phyloP scores from a whole-genome alignment of 2,329 filamentous ascomycete genomes.

The Alternaria sp. region DNA sequence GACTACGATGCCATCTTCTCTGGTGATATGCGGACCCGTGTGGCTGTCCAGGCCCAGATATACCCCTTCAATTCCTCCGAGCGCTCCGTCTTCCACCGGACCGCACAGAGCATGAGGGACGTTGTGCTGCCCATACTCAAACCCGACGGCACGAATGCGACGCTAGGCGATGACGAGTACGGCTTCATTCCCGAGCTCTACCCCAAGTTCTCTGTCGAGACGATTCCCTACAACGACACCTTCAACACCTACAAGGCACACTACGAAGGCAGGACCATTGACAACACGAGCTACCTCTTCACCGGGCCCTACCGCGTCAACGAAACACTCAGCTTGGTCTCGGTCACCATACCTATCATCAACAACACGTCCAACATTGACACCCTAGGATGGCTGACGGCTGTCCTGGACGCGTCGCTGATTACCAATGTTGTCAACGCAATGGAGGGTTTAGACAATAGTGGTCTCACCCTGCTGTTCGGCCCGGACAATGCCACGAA shows the following conservation, averaged over 20 bases:
- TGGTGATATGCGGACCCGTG: slow-evolving; percentile 55
- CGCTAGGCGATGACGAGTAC: slow-evolving; percentile 65
- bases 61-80: slow-evolving; percentile 73
- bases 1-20: slow-evolving; percentile 77
- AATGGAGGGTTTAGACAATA: slow-evolving; percentile 71
- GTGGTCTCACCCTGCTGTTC: slow-evolving; percentile 73
- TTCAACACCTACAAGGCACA: slow-evolving; percentile 49
- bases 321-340: slow-evolving; percentile 74
- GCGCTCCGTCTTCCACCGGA: slow-evolving; percentile 44
- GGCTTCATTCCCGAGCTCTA: slow-evolving; percentile 77
- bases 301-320: slow-evolving; percentile 79
- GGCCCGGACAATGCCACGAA: slow-evolving; percentile 73
- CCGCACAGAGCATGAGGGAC: slow-evolving; percentile 53
- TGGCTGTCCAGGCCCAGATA: slow-evolving; percentile 74
- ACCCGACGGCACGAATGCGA: slow-evolving; percentile 63
- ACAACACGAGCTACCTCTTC: slow-evolving; percentile 65
- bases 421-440: slow-evolving; percentile 68
- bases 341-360: slow-evolving; percentile 79
- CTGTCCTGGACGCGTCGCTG: slow-evolving; percentile 72
- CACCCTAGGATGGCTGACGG: slow-evolving; percentile 82
- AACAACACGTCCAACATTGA: slow-evolving; percentile 67
- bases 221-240: slow-evolving; percentile 38
- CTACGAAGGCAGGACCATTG: slow-evolving; percentile 53
- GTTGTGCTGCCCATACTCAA: slow-evolving; percentile 69
- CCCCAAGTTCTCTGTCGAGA: slow-evolving; percentile 75